Evolutionary conservation across 2,329 filamentous ascomycete species (phyloP).

Genomic region (Chaetomium sp.): DNA sequence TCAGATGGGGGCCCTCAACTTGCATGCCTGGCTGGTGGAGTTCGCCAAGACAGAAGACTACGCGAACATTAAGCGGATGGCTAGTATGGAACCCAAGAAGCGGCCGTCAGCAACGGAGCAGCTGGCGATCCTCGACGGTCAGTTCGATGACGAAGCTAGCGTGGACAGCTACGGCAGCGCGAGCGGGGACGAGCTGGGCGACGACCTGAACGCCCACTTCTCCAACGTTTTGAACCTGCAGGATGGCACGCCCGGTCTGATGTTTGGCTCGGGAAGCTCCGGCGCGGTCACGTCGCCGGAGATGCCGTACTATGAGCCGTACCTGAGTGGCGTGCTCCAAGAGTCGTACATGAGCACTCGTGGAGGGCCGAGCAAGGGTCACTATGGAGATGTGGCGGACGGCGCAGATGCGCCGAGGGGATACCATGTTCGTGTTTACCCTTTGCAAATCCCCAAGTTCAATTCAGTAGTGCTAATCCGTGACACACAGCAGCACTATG

Average conservation of each 20-base stretch:
- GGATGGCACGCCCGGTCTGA: slow-evolving; percentile 5
- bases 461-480: not conserved
- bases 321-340: slow-evolving; percentile 2
- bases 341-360: not conserved
- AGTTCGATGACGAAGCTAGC: not conserved
- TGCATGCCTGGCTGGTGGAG: slow-evolving; percentile 19
- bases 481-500: slow-evolving; percentile 8
- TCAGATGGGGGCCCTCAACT: slow-evolving; percentile 6
- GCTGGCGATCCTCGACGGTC: slow-evolving; percentile 15
- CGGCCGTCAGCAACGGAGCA: slow-evolving; percentile 17
- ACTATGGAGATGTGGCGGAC: slow-evolving; percentile 3
- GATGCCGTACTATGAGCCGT: slow-evolving; percentile 18
- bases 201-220: slow-evolving; percentile 11
- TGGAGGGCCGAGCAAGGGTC: slow-evolving; percentile 8
- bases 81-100: slow-evolving; percentile 14
- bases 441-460: not conserved
- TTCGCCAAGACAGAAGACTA: slow-evolving; percentile 17
- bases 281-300: slow-evolving; percentile 6
- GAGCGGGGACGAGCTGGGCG: not conserved
- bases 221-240: slow-evolving; percentile 6
- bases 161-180: not conserved
- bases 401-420: not conserved
- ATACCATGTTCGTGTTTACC: slow-evolving; percentile 5
- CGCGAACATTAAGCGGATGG: slow-evolving; percentile 16
- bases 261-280: slow-evolving; percentile 1